Conservation (phyloP, 148 eudicot genomes). For the Dianthus caryophyllus region DNA sequence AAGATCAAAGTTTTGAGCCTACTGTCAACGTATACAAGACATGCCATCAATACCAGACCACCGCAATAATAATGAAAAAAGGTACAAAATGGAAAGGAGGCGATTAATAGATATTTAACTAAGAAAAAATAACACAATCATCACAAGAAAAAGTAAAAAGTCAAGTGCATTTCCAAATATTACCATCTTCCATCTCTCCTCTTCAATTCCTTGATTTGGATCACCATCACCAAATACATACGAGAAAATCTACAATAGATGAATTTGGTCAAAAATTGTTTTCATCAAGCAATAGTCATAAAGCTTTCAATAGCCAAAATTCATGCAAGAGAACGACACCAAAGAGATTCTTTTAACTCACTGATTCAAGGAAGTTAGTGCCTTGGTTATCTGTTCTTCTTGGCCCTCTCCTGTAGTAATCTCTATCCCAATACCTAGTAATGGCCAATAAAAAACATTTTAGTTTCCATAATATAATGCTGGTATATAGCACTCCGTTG, state of each 20-base stretch:
- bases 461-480: not conserved
- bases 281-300: conserved; percentile 7
- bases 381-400: conserved; percentile 45
- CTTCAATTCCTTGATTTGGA: conserved; percentile 99
- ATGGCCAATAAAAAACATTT: conserved; percentile 5
- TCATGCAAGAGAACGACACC: conserved; percentile 5
- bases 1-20: not conserved
- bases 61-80: not conserved
- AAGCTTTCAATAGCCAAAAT: conserved; percentile 8
- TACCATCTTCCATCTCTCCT: conserved; percentile 99
- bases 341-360: conserved; percentile 27
- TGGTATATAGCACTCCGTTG: too few relatives aligned
- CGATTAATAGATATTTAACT: not conserved
- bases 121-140: conserved; percentile 24
- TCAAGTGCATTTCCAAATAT: conserved; percentile 53
- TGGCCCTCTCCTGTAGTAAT: conserved; percentile 68
- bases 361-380: conserved; percentile 87
- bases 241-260: conserved; percentile 68
- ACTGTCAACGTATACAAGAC: not conserved
- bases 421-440: conserved; percentile 93
- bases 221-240: conserved; percentile 98
- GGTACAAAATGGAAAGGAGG: not conserved
- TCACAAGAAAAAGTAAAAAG: conserved; percentile 34
- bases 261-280: conserved; percentile 16
- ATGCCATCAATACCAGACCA: not conserved